These are phyloP conservation scores for Gossypium herbaceum DNA, from an alignment of 345 rosid genomes.

Conservation along the genomic window DNA sequence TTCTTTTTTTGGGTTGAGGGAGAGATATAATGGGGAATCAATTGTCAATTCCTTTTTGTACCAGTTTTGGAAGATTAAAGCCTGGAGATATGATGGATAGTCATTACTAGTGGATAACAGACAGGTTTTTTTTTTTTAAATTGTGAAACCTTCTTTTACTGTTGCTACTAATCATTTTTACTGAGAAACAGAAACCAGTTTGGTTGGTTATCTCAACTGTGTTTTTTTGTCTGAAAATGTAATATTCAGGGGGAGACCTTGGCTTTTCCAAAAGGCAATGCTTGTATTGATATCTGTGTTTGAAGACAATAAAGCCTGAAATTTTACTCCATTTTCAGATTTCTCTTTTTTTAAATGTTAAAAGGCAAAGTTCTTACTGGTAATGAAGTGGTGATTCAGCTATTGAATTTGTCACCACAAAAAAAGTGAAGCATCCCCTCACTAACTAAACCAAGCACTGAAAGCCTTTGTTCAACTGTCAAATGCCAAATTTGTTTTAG, in stretches of 20 bases:
- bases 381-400: not conserved
- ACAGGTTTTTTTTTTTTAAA: too few species aligned
- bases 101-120: conserved; percentile 9
- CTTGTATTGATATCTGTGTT: not conserved
- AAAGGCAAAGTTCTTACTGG: not conserved
- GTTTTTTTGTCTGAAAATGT: too few species aligned
- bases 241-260: not conserved
- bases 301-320: not conserved
- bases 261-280: not conserved
- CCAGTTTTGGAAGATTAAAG: not conserved
- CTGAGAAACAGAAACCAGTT: not conserved
- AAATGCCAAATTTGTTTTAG: not conserved
- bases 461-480: not conserved
- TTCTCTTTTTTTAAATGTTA: not conserved
- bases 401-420: not conserved
- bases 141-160: not conserved
- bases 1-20: not conserved
- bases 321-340: too few species aligned
- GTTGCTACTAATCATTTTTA: not conserved
- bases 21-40: not conserved
- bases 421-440: not conserved
- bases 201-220: too few species aligned
- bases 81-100: conserved; percentile 15
- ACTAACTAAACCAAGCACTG: not conserved
- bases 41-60: conserved; percentile 1